Base-by-base conservation (phyloP, 768 basidiomycete species). In the Lentinus tigrinus region DNA sequence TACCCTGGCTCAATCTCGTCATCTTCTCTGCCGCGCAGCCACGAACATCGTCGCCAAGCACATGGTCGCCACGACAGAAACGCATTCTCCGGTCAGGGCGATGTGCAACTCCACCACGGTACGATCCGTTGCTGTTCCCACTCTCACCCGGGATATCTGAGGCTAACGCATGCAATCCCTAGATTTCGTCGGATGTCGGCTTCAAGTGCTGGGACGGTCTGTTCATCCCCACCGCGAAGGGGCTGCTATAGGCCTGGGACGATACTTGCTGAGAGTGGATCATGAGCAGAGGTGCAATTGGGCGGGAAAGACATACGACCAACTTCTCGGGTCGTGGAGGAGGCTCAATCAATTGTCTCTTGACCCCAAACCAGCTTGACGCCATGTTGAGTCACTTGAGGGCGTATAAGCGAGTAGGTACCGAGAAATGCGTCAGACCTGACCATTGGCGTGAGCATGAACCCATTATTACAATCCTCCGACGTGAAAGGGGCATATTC, bases 381-480 rank as follows among this genome's bases (percentile, higher is more conserved):
- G 4, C 96, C 95, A 69, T 98, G 90, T n/a, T n/a, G n/a, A n/a
- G n/a, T n/a, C n/a, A n/a, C 65, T 95, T 94, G 39, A 98, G 78
- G 13, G 95, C 87, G 62, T 91, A 86, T 6, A 96, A 72, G 26
- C 93, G 85, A 34, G 89, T 93, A 0, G 92, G 93, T 24, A 95
- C 93, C 95, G 69, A 67, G 73, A 94, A 92, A 73, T 63, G 89
- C 88, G 60, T 95, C 93, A 57, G 93, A 96, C 68, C 95, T 84
- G 52, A 99, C 97, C 97, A 99, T 99, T 1, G 97, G 97, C 3
- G 97, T 96, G n/a, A 99, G 82, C 67, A 97, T 89, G 28, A 98
- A 77, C 10, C 94, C 95, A 74, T 92, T 81, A 63, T 87, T 88
- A 76, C 94, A 99, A 62, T 93, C 86, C 27, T 87, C 85, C 1